Base-by-base conservation (phyloP, 371 early-diverging fungal species). In the Zancudomyces culisetae region DNA sequence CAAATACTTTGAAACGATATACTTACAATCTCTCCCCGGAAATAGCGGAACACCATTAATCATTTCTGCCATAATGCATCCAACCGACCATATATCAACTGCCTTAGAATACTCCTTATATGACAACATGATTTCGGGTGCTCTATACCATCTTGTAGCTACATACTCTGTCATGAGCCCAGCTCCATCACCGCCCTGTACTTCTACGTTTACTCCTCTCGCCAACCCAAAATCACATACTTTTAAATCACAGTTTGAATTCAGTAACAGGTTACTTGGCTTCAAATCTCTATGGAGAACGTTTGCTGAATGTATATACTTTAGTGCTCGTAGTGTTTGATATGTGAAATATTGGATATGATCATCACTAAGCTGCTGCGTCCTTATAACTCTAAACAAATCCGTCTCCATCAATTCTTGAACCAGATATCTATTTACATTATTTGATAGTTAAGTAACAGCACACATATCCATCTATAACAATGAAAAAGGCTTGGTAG, bases 21-120 rank as follows among this genome's bases (percentile, higher is more conserved):
- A 62, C 98, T 98, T 35, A 83, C 88, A 56, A 98, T 70, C 57
- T 99, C 99, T 0, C 87, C 91, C 91, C 51, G 83, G 83, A 66
- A 91, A 90, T 57, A 91, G 63, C 23, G 85, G 83, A 61, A 77
- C 77, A 50, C 88, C 81, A 43, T 86, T 83, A 24, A 91, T 64
- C 79, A 98, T 80, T 63, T 98, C 98, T n/a, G 93, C 95, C 68
- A 98, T 85, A 43, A 96, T 87, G 70, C 94, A 94, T n/a, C 98
- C 98, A 12, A 93, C 90, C 3, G 90, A 87, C 98, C 98, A 98
- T 68, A 96, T 85, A 58, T 98, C 98, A 55, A 90, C 87, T 45
- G 93, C 92, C 78, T 90, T 87, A 41, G 87, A 86, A 71, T 97
- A 98, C 56, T 75, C 79, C 59, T 85, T 81, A 66, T 84, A 84